Evolutionary conservation across 495 filamentous ascomycete species (phyloP), one percentile per base, ranked within the genome.

Genomic region (Talaromyces proteolyticus): DNA sequence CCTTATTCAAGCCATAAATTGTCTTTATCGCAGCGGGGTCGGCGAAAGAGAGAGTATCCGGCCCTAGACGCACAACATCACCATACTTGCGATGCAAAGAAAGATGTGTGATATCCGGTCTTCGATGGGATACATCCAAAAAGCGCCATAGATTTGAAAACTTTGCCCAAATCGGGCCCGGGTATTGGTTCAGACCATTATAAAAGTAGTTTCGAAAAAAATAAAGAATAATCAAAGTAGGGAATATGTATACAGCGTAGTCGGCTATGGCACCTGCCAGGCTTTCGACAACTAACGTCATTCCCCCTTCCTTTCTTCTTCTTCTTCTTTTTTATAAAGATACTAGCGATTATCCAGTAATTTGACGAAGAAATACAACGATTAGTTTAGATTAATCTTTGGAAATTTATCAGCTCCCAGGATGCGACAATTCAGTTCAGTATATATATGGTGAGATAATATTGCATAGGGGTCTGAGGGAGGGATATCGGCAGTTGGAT

Each of bases 1-100:
- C 86, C 63, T 89, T 90, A 58, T 89, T 89, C 49, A 91, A 70
- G 1, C 88, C 85, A 58, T 91, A 93, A 22, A 93, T 91, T 6
- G 73, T 72, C 59, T 85, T 87, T 42, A 89, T 65, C 11, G 84
- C 81, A 44, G 74, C 72, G 0, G 86, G 84, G 55, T 87, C 77
- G 3, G 78, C 72, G 53, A 89, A 86, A 0, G 84, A 85, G 19
- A 89, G 62, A 1, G 72, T 70, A 51, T 86, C 81, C 11, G 87
- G 87, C 3, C 86, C 82, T 11, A 89, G 62, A 23, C 86, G 77
- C 4, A 91, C 82, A 4, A 91, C 71, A 52, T 84, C 78, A 11
- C 87, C 87, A 63, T 90, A 76, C 62, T 87, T 78, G 12, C 70
- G 73, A 60, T 91, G 88, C 10, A 92, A 68, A 6, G 62, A 68